Evolutionary conservation across 2,329 filamentous ascomycete genomes (phyloP).

Genomic region (Bipolaris gigantea): DNA sequence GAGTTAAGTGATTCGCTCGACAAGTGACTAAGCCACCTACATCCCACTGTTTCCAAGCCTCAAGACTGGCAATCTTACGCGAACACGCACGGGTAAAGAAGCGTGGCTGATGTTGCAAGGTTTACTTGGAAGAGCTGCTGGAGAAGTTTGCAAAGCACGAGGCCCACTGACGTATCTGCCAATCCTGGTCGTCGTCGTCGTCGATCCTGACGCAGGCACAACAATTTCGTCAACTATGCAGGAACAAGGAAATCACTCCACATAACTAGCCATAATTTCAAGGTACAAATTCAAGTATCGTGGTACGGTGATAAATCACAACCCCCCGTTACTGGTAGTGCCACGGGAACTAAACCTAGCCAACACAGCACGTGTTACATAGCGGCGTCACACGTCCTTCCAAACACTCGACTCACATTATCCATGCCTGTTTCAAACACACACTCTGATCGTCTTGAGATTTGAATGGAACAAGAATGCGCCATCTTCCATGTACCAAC

Average conservation of each 20-base stretch:
- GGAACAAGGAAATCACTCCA: background rate
- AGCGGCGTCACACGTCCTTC: background rate
- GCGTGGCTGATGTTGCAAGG: slow-evolving; percentile 12
- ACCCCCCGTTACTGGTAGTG: background rate
- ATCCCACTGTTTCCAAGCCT: slow-evolving; percentile 27
- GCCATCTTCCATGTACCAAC: background rate
- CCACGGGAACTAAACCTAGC: background rate
- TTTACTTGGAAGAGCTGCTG: slow-evolving; percentile 15
- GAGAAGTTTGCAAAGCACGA: slow-evolving; percentile 22
- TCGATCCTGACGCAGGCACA: slow-evolving; percentile 10
- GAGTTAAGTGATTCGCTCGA: slow-evolving; percentile 33
- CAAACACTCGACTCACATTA: background rate
- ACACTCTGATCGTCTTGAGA: background rate
- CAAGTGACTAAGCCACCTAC: slow-evolving; percentile 27
- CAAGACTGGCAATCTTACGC: slow-evolving; percentile 13
- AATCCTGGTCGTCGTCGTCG: background rate
- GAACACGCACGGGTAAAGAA: slow-evolving; percentile 4
- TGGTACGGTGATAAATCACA: background rate
- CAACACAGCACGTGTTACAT: background rate
- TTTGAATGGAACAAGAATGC: background rate
- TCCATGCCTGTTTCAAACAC: background rate
- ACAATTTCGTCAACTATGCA: background rate
- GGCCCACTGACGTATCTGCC: background rate
- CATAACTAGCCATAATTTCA: background rate
- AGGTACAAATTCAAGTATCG: background rate